phyloP scores from a whole-genome alignment of 768 basidiomycete species.

The Termitomyces heimii region DNA sequence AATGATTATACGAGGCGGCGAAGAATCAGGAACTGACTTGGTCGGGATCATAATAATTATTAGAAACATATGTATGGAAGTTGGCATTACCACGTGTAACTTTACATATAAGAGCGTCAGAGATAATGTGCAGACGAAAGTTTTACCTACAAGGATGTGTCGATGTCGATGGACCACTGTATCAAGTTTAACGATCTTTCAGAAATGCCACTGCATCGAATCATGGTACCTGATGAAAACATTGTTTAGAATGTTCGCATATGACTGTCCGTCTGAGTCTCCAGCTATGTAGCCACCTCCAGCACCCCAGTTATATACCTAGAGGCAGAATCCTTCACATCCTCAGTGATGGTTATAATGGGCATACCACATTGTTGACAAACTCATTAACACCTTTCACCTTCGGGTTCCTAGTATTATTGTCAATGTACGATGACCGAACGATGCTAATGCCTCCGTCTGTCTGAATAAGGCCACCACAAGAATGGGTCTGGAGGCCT shows the following conservation, averaged over 20 bases:
- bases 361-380: constrained; percentile 28
- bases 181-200: background rate
- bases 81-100: constrained; percentile 30
- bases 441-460: constrained; percentile 29
- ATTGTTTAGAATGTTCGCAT: constrained; percentile 29
- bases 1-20: background rate
- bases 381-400: constrained; percentile 32
- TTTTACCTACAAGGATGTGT: constrained; percentile 19
- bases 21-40: constrained; percentile 11
- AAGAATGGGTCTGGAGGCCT: constrained; percentile 29
- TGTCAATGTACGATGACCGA: constrained; percentile 30
- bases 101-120: background rate
- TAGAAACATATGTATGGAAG: constrained; percentile 28
- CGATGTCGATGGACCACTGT: constrained; percentile 26
- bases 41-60: constrained; percentile 28
- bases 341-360: background rate
- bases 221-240: constrained; percentile 24
- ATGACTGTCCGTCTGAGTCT: constrained; percentile 26
- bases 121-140: background rate
- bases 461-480: constrained; percentile 30
- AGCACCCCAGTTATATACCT: constrained; percentile 29
- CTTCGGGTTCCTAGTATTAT: constrained; percentile 30
- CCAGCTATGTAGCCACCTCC: constrained; percentile 31
- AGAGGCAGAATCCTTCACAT: background rate
- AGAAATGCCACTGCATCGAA: background rate